These are phyloP conservation scores for Haplosporangium sp. DNA, from an alignment of 371 early-diverging fungal genomes.

Conservation along the genomic window DNA sequence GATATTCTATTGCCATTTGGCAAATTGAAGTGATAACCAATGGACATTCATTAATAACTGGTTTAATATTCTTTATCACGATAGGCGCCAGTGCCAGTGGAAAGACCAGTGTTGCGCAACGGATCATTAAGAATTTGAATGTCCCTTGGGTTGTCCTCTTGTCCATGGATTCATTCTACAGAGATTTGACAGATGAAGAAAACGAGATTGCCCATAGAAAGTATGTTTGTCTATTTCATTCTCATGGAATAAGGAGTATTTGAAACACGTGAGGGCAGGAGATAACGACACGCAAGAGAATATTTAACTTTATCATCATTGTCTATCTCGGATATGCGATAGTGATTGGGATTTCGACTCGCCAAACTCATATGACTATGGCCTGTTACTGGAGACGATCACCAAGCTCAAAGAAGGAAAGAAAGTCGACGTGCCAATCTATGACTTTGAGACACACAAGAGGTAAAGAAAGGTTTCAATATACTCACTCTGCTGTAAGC, in stretches of 20 bases:
- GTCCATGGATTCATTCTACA: conserved; percentile 97
- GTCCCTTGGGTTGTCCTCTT: conserved; percentile 91
- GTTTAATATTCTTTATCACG: neutral
- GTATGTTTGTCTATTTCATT: conserved; percentile 52
- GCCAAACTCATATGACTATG: conserved; percentile 64
- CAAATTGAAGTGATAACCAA: neutral
- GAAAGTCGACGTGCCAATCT: conserved; percentile 73
- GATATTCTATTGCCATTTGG: neutral
- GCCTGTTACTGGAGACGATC: conserved; percentile 77
- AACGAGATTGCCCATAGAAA: conserved; percentile 73
- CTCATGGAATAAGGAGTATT: neutral
- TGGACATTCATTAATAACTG: neutral
- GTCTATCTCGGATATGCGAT: neutral
- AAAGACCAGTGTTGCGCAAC: conserved; percentile 84
- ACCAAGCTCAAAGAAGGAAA: conserved; percentile 79
- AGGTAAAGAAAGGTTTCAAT: conserved; percentile 36
- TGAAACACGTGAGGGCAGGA: neutral
- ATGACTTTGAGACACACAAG: conserved; percentile 74
- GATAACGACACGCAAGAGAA: neutral
- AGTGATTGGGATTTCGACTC: conserved; percentile 54
- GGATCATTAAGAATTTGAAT: conserved; percentile 79
- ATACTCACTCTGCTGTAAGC: too few species aligned
- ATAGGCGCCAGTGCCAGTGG: conserved; percentile 88
- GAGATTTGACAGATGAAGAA: conserved; percentile 81
- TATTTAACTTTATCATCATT: neutral